Base-by-base conservation (phyloP, 2,329 filamentous ascomycete species). In the Chaetomium strumarium region DNA sequence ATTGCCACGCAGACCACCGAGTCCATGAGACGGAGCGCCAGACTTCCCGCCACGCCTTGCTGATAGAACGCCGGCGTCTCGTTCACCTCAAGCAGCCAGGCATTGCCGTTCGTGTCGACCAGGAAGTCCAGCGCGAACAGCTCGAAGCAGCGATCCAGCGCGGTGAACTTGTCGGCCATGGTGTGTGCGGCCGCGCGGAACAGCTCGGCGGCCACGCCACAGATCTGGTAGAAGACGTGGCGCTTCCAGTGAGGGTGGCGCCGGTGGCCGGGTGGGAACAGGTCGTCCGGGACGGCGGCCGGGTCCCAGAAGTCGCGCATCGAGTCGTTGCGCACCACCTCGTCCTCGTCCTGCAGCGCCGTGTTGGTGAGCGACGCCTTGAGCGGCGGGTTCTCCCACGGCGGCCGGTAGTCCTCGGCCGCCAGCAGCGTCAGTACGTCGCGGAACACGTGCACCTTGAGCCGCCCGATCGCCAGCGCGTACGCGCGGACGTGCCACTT, bases 401-500 rank as follows among this genome's bases (percentile, higher is more conserved):
- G 68, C 4, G 68, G 68, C 29, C 65, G 55, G 10, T 70, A 70
- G 16, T 66, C 60, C n/a, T 69, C 63, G 1, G 61, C 54, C 0
- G 69, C 69, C 3, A 71, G 60, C 0, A 71, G 59, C 0, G 64
- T 59, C 1, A 71, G 66, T 63, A 70, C 66, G 11, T 71, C 68
- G 12, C 64, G 57, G 49, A 66, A 71, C 12, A 71, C 67, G 34
- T 70, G 61, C 2, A 71, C 68, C 43, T 66, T 70, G 8, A 71
- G 61, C 2, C 69, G 68, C 0, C 69, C 68, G 9, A 71, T 59
- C 1, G 65, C 61, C 3, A 71, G 60, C 1, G 67, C 67, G 38
- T 71, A 71, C 1, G 68, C 66, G 17, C 69, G 57, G 1, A 64
- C 64, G 17, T 71, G 68, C 68, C 69, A 71, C 37, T 71, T 71